These are phyloP conservation scores for Keithomyces neogunnii DNA, from an alignment of 2,329 filamentous ascomycete genomes.

Conservation along the genomic window DNA sequence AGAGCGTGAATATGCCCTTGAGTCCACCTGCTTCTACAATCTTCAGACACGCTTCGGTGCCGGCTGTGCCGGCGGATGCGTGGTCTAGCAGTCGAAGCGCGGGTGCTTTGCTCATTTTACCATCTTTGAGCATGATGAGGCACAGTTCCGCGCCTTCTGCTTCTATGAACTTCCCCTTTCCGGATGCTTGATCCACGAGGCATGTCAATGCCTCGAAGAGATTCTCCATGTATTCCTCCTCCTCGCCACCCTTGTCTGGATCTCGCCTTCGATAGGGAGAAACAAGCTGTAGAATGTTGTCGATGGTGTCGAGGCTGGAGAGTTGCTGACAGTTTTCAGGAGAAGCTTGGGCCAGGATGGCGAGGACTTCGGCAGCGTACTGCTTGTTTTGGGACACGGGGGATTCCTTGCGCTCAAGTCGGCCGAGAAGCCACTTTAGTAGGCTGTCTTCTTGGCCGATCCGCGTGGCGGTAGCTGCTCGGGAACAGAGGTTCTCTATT, in stretches of 20 bases:
- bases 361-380: conserved; percentile 85
- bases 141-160: conserved; percentile 88
- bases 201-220: conserved; percentile 82
- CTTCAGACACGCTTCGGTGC: conserved; percentile 58
- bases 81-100: conserved; percentile 81
- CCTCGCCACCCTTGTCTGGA: conserved; percentile 74
- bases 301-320: conserved; percentile 60
- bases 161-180: conserved; percentile 75
- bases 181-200: conserved; percentile 63
- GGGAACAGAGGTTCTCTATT: conserved; percentile 77
- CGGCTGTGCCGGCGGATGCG: conserved; percentile 46
- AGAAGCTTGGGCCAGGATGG: conserved; percentile 77
- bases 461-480: conserved; percentile 56
- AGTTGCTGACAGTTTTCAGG: conserved; percentile 55
- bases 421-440: conserved; percentile 67
- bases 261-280: conserved; percentile 80
- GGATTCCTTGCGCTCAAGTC: conserved; percentile 62
- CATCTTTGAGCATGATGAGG: conserved; percentile 85
- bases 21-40: conserved; percentile 78
- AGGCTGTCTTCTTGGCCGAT: conserved; percentile 63
- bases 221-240: conserved; percentile 94
- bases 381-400: conserved; percentile 84
- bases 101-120: conserved; percentile 70
- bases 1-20: conserved; percentile 76
- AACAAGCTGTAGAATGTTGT: conserved; percentile 72